phyloP scores from a whole-genome alignment of 2,329 filamentous ascomycete species.

The Pseudogymnoascus sp. region DNA sequence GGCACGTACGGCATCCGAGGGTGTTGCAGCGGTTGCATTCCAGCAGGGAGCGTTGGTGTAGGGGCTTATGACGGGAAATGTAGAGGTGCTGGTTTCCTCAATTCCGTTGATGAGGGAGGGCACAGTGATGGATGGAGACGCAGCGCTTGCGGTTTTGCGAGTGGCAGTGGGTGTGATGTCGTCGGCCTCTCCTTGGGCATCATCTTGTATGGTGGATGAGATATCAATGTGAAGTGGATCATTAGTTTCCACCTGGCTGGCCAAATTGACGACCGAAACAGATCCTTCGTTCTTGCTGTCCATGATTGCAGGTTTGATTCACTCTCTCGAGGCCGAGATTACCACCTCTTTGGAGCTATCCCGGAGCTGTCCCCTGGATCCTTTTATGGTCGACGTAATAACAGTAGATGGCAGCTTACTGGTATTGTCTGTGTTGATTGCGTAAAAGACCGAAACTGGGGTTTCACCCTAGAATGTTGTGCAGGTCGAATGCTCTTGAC shows the following conservation, averaged over 20 bases:
- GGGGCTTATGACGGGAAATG: slow-evolving; percentile 44
- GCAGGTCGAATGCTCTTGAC: not conserved
- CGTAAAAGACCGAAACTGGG: not conserved
- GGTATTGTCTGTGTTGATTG: not conserved
- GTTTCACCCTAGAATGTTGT: not conserved
- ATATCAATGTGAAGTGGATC: not conserved
- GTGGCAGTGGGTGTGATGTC: not conserved
- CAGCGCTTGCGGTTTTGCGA: not conserved
- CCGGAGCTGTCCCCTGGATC: not conserved
- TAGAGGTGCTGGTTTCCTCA: slow-evolving; percentile 36
- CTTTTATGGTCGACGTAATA: too few relatives aligned
- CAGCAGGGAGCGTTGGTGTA: slow-evolving; percentile 39
- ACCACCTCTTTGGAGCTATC: not conserved
- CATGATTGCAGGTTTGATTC: not conserved
- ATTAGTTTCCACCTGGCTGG: not conserved
- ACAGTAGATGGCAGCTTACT: not conserved
- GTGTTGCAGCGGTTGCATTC: slow-evolving; percentile 42
- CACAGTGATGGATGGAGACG: slow-evolving; percentile 24
- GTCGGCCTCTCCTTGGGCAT: not conserved
- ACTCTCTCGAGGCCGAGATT: not conserved
- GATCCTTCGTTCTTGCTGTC: not conserved
- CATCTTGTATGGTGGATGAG: not conserved
- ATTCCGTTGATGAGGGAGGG: slow-evolving; percentile 42
- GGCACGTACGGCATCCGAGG: slow-evolving; percentile 44
- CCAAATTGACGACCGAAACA: not conserved